Percentiles rank a stretch among this genome's conserved stretches.
Conservation (phyloP, 768 basidiomycete species). For the Mycena epipterygia region DNA sequence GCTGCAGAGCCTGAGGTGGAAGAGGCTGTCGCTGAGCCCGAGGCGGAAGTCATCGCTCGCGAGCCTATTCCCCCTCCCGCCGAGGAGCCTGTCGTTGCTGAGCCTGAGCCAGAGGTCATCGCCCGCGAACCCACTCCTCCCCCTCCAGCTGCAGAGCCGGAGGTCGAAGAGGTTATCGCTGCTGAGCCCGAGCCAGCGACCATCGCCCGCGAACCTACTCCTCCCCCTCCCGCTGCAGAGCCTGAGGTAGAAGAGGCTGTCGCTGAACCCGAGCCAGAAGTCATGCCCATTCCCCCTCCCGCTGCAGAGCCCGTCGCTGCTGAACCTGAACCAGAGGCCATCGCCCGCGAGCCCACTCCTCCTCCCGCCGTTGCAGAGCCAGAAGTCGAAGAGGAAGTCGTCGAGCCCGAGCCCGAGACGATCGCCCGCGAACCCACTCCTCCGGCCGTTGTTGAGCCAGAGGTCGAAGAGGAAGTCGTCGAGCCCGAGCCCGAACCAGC, state of each 20-base stretch:
- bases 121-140: not conserved
- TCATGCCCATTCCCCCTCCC: not conserved
- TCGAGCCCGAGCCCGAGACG: not conserved
- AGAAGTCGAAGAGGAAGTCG: not conserved
- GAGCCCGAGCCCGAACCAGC: not conserved
- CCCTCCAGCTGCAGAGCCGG: not conserved
- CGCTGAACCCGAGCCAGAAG: not conserved
- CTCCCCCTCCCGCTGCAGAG: not conserved
- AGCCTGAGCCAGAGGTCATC: not conserved
- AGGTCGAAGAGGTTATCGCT: not conserved
- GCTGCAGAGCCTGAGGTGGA: not conserved
- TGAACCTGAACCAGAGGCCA: not conserved
- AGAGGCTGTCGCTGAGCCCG: not conserved
- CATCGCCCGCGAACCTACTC: not conserved
- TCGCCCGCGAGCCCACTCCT: not conserved
- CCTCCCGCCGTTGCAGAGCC: not conserved
- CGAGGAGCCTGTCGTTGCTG: not conserved
- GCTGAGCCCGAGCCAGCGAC: not conserved
- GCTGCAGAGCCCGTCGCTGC: not conserved
- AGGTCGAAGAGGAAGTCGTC: not conserved
- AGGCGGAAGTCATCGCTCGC: not conserved
- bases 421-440: not conserved
- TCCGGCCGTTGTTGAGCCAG: not conserved
- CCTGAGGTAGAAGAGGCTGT: slow-evolving; percentile 1
- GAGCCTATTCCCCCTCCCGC: slow-evolving; percentile 1